phyloP scores from a whole-genome alignment of 139 green algal species.

The Gonium pectorale region DNA sequence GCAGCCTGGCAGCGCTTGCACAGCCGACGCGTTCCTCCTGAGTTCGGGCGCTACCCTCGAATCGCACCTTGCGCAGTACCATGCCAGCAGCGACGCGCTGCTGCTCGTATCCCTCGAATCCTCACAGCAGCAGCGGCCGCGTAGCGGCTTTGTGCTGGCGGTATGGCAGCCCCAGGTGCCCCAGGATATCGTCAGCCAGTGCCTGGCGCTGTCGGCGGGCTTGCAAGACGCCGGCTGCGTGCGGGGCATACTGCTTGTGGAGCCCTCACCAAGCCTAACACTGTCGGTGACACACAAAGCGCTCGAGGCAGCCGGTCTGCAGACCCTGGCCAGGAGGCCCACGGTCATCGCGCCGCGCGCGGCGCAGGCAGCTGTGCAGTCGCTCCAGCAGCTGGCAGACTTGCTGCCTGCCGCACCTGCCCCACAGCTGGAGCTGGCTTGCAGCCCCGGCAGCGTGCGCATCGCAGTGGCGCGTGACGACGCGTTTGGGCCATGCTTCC shows the following conservation, averaged over 20 bases:
- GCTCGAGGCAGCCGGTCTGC: neutral
- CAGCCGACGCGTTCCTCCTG: conserved; percentile 24
- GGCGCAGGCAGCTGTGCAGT: neutral
- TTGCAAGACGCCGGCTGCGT: neutral
- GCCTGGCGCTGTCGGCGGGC: neutral
- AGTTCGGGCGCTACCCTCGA: neutral
- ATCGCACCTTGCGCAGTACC: neutral
- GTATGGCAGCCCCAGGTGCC: conserved; percentile 41
- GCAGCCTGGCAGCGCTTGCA: neutral
- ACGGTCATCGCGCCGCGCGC: neutral
- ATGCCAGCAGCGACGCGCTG: neutral
- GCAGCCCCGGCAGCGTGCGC: neutral
- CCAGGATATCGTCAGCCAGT: neutral
- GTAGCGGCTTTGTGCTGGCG: conserved; percentile 14
- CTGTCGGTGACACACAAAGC: conserved; percentile 26
- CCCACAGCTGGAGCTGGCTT: neutral
- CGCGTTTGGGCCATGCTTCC: conserved; percentile 35
- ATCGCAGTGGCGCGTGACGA: conserved; percentile 43
- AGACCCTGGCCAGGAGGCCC: neutral
- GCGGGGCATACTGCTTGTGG: conserved; percentile 11
- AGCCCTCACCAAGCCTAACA: conserved; percentile 17
- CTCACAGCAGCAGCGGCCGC: neutral
- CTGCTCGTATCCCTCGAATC: conserved; percentile 15
- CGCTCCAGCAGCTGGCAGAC: conserved; percentile 16
- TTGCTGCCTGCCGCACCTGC: neutral